Conservation (phyloP, 1,284 basidiomycete species). For the Amylostereum areolatum region DNA sequence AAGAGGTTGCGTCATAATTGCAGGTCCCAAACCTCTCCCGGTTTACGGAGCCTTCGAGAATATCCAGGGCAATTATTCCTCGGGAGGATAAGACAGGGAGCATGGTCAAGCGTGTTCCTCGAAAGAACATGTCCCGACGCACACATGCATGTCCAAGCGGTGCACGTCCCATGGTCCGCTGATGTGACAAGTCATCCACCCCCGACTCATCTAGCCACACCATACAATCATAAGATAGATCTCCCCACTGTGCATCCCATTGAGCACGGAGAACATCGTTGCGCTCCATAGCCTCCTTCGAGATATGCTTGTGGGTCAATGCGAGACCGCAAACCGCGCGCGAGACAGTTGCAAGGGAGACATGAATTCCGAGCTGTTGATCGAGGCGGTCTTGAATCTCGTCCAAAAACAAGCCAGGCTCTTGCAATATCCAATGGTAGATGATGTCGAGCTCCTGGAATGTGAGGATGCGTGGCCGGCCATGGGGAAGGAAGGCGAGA, state of each 20-base stretch:
- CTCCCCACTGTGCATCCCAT: conserved; percentile 1
- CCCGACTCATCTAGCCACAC: conserved; percentile 6
- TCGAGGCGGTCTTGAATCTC: conserved; percentile 3
- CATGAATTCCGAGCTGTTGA: background rate
- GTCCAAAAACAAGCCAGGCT: conserved; percentile 5
- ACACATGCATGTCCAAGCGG: conserved; percentile 1
- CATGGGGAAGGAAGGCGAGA: background rate
- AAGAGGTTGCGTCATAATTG: too few species aligned
- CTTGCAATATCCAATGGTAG: background rate
- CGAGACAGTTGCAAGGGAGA: conserved; percentile 2
- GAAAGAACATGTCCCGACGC: background rate
- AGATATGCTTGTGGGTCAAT: background rate
- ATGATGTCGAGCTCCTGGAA: background rate
- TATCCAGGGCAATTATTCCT: conserved; percentile 6
- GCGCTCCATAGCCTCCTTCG: conserved; percentile 3
- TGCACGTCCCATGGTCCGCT: conserved; percentile 1
- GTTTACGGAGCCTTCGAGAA: too few species aligned
- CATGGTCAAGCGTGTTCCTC: conserved; percentile 1
- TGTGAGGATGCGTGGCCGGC: background rate
- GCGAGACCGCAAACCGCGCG: conserved; percentile 1
- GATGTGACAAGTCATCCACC: conserved; percentile 2
- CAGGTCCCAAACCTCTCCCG: too few species aligned
- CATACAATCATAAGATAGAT: background rate
- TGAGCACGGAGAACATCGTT: conserved; percentile 5
- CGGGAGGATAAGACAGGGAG: conserved; percentile 6